Percentiles rank a stretch among this genome's conserved stretches.
Conservation (phyloP, 306 rosid species). For the Mucuna pruriens region DNA sequence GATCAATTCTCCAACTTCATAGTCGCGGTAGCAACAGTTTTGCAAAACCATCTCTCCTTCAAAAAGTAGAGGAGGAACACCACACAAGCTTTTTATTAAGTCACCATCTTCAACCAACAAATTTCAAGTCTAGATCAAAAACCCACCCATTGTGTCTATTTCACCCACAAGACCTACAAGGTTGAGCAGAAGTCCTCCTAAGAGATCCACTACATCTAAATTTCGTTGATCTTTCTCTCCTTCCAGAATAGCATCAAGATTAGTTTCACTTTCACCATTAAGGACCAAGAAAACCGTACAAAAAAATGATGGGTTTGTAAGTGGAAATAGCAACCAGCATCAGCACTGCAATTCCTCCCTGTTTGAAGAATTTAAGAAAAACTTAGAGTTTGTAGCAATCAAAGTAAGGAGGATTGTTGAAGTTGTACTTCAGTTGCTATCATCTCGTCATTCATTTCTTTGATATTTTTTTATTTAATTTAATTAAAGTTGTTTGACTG, state of each 20-base stretch:
- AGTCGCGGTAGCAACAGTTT: constrained; percentile 53
- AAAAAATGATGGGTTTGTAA: constrained; percentile 54
- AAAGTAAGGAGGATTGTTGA: no score
- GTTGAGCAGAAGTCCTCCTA: constrained; percentile 62
- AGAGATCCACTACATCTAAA: constrained; percentile 68
- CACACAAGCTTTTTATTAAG: constrained; percentile 88
- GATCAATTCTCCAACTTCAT: constrained; percentile 75
- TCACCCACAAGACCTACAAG: constrained; percentile 54
- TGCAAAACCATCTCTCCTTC: constrained; percentile 75
- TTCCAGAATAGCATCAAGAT: constrained; percentile 77
- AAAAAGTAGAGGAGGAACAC: constrained; percentile 58
- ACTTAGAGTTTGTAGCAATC: no score
- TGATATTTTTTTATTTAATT: no score
- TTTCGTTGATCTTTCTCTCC: constrained; percentile 88
- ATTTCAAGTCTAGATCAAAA: constrained; percentile 62
- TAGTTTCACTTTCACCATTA: constrained; percentile 88
- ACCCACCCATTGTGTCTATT: constrained; percentile 60
- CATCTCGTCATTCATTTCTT: no score
- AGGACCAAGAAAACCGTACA: constrained; percentile 61
- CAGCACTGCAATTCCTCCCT: constrained; percentile 51
- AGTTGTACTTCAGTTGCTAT: no score
- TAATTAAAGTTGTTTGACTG: no score
- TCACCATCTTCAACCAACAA: constrained; percentile 75
- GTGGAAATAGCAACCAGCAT: constrained; percentile 68
- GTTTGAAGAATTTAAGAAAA: constrained; percentile 53